Evolutionary conservation across 345 rosid genomes (phyloP), one percentile per base, ranked within the genome.

Genomic region (Murraya paniculata): DNA sequence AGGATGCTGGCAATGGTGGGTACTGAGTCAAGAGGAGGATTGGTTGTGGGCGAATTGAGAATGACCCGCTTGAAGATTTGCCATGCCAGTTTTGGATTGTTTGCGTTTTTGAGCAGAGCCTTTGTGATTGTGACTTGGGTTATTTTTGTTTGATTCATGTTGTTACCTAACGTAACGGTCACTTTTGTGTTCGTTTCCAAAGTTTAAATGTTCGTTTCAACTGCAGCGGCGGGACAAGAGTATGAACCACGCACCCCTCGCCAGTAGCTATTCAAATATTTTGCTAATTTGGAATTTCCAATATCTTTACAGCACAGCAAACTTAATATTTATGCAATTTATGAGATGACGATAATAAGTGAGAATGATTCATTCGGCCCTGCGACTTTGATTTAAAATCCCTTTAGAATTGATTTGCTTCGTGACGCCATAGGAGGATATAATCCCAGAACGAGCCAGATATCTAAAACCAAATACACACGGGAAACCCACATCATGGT

Each of bases 21-120:
- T 5, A 89, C 58, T 13, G 93, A 86, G 69, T 79, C 74, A 19
- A 81, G 64, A 83, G 81, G 25, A 7, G 75, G 75, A n/a, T 68
- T 36, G 18, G 87, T 8, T 2, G 70, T 67, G 38, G 87, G 88
- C 71, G 88, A 88, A 41, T 93, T 84, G 73, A 86, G 82, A 31
- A 90, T 66, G 9, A 64, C 13, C 33, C 97, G 97, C 89, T 87
- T 91, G 92, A 88, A 92, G 81, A 94, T 86, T 14, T 83, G 83
- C 99, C 98, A 94, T 87, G 98, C 98, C 25, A 91, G 79, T 75
- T 85, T 87, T 22, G 98, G 98, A 77, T 90, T 87, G 79, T 81
- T 75, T 59, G 88, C 45, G 89, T 92, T 94, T 74, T 84, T 88
- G 74, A 85, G 81, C 81, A 96, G 86, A 27, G 89, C 92, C 75